These are phyloP conservation scores for Trametes villosa DNA, from an alignment of 768 basidiomycete genomes.

Conservation along the genomic window DNA sequence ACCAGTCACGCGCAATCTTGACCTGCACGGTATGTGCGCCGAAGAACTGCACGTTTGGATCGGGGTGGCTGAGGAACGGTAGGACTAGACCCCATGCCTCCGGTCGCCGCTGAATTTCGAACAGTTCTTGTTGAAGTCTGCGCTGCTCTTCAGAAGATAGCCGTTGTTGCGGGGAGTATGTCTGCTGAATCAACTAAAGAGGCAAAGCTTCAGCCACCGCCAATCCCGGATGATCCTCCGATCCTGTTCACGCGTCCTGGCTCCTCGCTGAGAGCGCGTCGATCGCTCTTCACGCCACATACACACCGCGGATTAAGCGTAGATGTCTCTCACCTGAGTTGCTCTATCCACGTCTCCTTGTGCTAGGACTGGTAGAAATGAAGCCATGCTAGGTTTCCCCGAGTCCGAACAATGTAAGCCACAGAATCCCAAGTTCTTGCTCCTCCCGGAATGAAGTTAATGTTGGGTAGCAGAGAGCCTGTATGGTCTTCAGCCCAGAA, in stretches of 20 bases:
- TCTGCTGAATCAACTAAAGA: conserved; percentile 68
- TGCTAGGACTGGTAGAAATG: conserved; percentile 57
- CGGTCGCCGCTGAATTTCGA: conserved; percentile 73
- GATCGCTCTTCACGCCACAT: background rate
- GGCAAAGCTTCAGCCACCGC: background rate
- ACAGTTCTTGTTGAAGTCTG: conserved; percentile 70
- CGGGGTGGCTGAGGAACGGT: conserved; percentile 70
- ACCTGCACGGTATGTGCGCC: conserved; percentile 93
- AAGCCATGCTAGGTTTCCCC: conserved; percentile 10
- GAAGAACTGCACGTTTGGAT: conserved; percentile 91
- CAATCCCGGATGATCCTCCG: too few relatives aligned
- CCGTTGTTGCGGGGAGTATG: conserved; percentile 56
- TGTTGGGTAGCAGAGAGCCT: too few relatives aligned
- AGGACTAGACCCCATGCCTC: conserved; percentile 87
- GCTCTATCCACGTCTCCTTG: conserved; percentile 60
- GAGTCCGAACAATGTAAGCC: too few relatives aligned
- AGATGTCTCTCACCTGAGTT: conserved; percentile 52
- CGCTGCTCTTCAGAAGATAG: conserved; percentile 63
- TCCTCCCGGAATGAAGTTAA: too few relatives aligned
- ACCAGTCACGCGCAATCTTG: conserved; percentile 95
- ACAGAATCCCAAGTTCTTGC: too few relatives aligned
- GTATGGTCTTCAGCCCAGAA: too few relatives aligned
- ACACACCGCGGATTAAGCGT: background rate
- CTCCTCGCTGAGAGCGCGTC: background rate
- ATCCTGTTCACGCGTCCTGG: background rate